phyloP scores from a whole-genome alignment of 2,329 filamentous ascomycete genomes.

The Metarhizium album region DNA sequence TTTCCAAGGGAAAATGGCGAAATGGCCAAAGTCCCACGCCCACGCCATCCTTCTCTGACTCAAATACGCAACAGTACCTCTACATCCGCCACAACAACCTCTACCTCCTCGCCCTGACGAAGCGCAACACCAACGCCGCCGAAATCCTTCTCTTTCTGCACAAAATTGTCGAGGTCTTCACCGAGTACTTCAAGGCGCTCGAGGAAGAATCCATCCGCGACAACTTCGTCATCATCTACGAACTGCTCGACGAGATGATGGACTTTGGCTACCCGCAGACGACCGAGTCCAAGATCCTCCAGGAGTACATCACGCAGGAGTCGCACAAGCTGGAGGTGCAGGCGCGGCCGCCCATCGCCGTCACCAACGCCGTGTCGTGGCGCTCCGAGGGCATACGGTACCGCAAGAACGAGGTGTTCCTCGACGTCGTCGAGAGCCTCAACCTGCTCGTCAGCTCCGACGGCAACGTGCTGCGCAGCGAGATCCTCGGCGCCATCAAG shows the following conservation, averaged over 20 bases:
- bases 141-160: constrained; percentile 97
- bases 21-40: too few relatives aligned
- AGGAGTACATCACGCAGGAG: constrained; percentile 99
- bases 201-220: constrained; percentile 98
- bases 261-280: constrained; percentile 99
- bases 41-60: too few relatives aligned
- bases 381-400: constrained; percentile 96
- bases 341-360: constrained; percentile 89
- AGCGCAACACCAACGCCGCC: constrained; percentile 97
- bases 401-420: constrained; percentile 98
- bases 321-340: constrained; percentile 97
- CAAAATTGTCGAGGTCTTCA: constrained; percentile 97
- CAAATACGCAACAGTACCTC: constrained; percentile 56
- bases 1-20: neutral
- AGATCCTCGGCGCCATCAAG: constrained; percentile 94
- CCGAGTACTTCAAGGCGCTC: constrained; percentile 98
- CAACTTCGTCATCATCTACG: constrained; percentile 99
- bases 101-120: constrained; percentile 93
- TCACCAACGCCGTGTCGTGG: constrained; percentile 98
- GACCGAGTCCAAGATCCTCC: constrained; percentile 94
- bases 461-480: constrained; percentile 88
- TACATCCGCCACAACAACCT: constrained; percentile 99
- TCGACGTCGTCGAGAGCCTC: constrained; percentile 92
- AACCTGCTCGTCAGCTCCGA: constrained; percentile 91
- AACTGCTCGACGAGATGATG: constrained; percentile 99